Evolutionary conservation across 331 rosid species (phyloP).

Genomic region (Arachis monticola): DNA sequence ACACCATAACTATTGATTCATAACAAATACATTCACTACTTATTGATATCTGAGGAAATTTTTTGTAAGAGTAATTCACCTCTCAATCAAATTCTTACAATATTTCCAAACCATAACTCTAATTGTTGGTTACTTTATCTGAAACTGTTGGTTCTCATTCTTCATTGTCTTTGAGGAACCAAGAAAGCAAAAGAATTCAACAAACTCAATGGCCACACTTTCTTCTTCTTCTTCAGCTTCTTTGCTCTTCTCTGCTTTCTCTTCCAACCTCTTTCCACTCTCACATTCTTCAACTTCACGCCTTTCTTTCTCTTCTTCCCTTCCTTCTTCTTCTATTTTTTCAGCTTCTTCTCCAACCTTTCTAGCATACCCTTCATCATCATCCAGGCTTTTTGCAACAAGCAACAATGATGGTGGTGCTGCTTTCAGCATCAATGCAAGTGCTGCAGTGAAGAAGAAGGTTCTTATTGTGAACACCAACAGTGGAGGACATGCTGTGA

Average conservation of each 20-base stretch:
- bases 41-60: too few relatives aligned
- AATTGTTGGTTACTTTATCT: slow-evolving; percentile 30
- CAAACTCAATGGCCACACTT: slow-evolving; percentile 75
- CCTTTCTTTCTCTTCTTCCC: slow-evolving; percentile 53
- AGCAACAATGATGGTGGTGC: slow-evolving; percentile 21
- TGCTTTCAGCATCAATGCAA: slow-evolving; percentile 54
- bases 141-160: slow-evolving; percentile 61
- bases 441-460: slow-evolving; percentile 65
- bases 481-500: slow-evolving; percentile 84
- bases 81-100: too few relatives aligned
- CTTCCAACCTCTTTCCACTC: slow-evolving; percentile 48
- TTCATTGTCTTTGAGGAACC: slow-evolving; percentile 14
- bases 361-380: slow-evolving; percentile 41
- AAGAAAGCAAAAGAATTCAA: neutral
- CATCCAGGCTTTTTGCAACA: slow-evolving; percentile 38
- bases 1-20: too few relatives aligned
- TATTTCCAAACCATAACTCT: too few relatives aligned
- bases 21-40: too few relatives aligned
- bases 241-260: slow-evolving; percentile 51
- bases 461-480: slow-evolving; percentile 79
- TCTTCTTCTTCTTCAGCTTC: slow-evolving; percentile 71
- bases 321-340: slow-evolving; percentile 52
- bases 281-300: slow-evolving; percentile 51
- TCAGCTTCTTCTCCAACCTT: slow-evolving; percentile 54
- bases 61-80: too few relatives aligned